These are phyloP conservation scores for Lasiodiplodia citricola DNA, from an alignment of 2,329 filamentous ascomycete genomes.

Conservation along the genomic window DNA sequence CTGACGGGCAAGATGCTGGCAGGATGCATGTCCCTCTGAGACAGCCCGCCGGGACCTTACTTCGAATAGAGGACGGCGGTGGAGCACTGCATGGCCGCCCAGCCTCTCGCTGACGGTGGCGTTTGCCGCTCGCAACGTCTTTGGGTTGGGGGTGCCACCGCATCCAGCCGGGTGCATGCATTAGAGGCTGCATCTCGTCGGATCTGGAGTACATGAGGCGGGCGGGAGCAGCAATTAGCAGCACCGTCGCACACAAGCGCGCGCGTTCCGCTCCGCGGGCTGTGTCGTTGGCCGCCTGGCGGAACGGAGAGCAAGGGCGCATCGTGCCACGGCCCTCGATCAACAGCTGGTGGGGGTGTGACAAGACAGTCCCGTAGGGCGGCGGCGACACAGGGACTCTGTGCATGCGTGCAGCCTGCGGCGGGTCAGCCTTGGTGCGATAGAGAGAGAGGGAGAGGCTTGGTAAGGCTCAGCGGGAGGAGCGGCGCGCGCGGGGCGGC, in stretches of 20 bases:
- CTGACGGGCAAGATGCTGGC: not conserved
- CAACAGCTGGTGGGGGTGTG: slow-evolving; percentile 1
- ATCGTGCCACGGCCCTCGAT: slow-evolving; percentile 15
- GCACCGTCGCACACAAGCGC: slow-evolving; percentile 8
- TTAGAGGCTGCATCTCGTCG: slow-evolving; percentile 6
- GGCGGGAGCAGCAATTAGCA: slow-evolving; percentile 8
- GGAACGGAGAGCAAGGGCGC: slow-evolving; percentile 17
- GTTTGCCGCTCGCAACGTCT: slow-evolving; percentile 1
- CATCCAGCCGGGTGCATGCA: slow-evolving; percentile 18
- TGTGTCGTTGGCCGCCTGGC: not conserved
- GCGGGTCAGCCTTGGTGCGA: slow-evolving; percentile 2
- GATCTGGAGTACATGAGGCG: slow-evolving; percentile 20
- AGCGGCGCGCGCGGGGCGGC: slow-evolving; percentile 22
- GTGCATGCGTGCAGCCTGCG: not conserved
- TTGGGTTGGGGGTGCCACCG: not conserved
- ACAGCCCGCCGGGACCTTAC: not conserved
- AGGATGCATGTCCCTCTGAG: slow-evolving; percentile 4
- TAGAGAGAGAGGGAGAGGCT: not conserved
- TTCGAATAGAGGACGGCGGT: not conserved
- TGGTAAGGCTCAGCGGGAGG: slow-evolving; percentile 19
- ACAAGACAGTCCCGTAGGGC: slow-evolving; percentile 6
- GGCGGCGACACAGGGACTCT: not conserved
- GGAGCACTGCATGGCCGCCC: slow-evolving; percentile 3
- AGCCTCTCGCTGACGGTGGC: slow-evolving; percentile 23
- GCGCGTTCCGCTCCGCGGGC: slow-evolving; percentile 19